phyloP scores from a whole-genome alignment of 176 grass and related monocot species.

The Triticum dicoccoides region DNA sequence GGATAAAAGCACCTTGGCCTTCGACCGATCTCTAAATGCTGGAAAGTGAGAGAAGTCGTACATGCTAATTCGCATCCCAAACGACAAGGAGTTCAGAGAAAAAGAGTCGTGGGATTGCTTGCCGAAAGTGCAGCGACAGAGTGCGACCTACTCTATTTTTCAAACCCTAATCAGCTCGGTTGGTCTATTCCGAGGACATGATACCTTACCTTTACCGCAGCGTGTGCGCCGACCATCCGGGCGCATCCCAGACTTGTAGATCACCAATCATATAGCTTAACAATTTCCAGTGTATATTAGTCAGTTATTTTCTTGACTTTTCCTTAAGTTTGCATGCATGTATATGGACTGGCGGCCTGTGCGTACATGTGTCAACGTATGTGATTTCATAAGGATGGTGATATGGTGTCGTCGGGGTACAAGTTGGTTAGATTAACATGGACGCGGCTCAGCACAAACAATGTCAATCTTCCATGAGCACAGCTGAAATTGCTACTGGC shows the following conservation, averaged over 20 bases:
- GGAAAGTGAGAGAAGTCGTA: background rate
- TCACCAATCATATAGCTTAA: background rate
- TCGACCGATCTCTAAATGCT: background rate
- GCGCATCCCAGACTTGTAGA: background rate
- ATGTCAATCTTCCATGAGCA: too few relatives aligned
- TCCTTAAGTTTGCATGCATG: too few relatives aligned
- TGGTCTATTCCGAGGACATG: constrained; percentile 7
- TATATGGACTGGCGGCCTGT: too few relatives aligned
- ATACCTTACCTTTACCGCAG: background rate
- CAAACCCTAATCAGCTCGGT: background rate
- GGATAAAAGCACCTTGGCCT: background rate
- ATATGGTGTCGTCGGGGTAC: too few relatives aligned
- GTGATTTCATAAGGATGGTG: too few relatives aligned
- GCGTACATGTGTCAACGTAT: too few relatives aligned
- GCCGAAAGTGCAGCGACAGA: constrained; percentile 15
- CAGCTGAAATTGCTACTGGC: too few relatives aligned
- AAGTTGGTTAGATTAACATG: too few relatives aligned
- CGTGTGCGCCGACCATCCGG: background rate
- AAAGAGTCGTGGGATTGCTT: background rate
- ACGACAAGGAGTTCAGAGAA: background rate
- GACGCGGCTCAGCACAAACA: too few relatives aligned
- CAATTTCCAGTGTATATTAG: background rate
- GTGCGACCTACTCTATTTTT: background rate
- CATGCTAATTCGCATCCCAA: constrained; percentile 9
- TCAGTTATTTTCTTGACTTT: background rate